Evolutionary conservation across 805 yeast genomes (phyloP).

Genomic region (Teunomyces aglyptinius): DNA sequence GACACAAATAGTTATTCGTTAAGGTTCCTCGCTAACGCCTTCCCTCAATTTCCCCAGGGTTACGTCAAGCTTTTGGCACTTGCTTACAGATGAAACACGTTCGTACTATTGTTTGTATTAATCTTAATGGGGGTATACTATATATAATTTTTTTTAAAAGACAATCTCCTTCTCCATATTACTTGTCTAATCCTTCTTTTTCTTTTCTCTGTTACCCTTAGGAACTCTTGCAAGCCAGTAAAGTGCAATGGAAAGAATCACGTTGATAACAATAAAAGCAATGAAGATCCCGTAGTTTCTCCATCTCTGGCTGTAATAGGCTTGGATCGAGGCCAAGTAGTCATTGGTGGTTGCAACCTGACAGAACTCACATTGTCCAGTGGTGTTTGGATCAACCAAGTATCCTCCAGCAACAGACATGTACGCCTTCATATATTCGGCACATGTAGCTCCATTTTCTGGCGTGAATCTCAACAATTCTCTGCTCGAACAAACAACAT

Average conservation of each 20-base stretch:
- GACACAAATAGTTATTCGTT: too few species aligned
- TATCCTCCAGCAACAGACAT: constrained; percentile 47
- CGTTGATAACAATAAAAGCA: constrained; percentile 23
- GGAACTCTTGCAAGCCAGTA: constrained; percentile 45
- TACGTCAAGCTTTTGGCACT: too few species aligned
- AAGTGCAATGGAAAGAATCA: constrained; percentile 21
- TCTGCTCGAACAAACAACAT: constrained; percentile 35
- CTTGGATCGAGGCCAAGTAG: constrained; percentile 47
- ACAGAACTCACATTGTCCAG: constrained; percentile 60
- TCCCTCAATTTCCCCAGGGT: not conserved
- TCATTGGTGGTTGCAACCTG: constrained; percentile 53
- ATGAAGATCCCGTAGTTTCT: constrained; percentile 28
- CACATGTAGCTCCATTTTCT: constrained; percentile 22
- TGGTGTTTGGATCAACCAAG: constrained; percentile 39
- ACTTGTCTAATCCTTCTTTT: constrained; percentile 11
- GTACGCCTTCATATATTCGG: constrained; percentile 25
- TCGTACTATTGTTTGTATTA: not conserved
- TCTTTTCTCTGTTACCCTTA: constrained; percentile 26
- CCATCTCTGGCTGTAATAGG: constrained; percentile 32
- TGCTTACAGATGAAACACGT: not conserved
- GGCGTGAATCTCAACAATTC: constrained; percentile 24
- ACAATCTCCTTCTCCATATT: not conserved
- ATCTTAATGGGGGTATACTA: not conserved
- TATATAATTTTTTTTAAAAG: not conserved
- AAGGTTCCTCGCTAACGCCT: too few species aligned